Percentiles rank a stretch among this genome's conserved stretches.
Conservation (phyloP, 1,284 basidiomycete genomes). For the Pseudomicrostroma phylloplanum region DNA sequence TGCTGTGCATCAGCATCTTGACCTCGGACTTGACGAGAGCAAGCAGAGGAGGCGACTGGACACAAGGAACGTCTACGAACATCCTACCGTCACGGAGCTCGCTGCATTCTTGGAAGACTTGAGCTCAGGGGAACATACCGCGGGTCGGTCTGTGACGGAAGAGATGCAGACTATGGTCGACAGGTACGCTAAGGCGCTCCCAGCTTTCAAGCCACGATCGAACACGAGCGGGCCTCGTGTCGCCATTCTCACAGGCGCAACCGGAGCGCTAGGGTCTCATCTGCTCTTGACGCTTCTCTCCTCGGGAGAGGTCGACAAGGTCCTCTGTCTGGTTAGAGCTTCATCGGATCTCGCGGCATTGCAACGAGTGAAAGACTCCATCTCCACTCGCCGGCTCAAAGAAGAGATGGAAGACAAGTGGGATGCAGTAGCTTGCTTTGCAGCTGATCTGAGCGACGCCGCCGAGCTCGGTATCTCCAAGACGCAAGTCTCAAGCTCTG, state of each 20-base stretch:
- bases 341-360: constrained; percentile 52
- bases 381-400: constrained; percentile 27
- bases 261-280: constrained; percentile 62
- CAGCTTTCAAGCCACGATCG: constrained; percentile 11
- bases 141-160: too few species aligned
- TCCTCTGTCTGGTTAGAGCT: constrained; percentile 60
- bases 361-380: constrained; percentile 51
- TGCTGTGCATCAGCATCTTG: constrained; percentile 23
- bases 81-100: constrained; percentile 19
- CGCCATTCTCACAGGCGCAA: constrained; percentile 59
- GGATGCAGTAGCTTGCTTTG: constrained; percentile 14
- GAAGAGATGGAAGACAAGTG: constrained; percentile 20
- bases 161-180: constrained; percentile 43
- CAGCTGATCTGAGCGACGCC: constrained; percentile 20
- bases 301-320: constrained; percentile 50
- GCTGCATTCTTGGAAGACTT: constrained; percentile 25
- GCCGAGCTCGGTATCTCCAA: neutral
- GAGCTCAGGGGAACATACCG: neutral
- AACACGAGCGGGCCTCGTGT: constrained; percentile 21
- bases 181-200: constrained; percentile 26
- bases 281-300: constrained; percentile 57
- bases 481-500: neutral
- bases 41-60: constrained; percentile 10
- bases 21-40: constrained; percentile 6
- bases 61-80: constrained; percentile 29